phyloP scores from a whole-genome alignment of 2,329 filamentous ascomycete genomes.

The Penicillium hordei region DNA sequence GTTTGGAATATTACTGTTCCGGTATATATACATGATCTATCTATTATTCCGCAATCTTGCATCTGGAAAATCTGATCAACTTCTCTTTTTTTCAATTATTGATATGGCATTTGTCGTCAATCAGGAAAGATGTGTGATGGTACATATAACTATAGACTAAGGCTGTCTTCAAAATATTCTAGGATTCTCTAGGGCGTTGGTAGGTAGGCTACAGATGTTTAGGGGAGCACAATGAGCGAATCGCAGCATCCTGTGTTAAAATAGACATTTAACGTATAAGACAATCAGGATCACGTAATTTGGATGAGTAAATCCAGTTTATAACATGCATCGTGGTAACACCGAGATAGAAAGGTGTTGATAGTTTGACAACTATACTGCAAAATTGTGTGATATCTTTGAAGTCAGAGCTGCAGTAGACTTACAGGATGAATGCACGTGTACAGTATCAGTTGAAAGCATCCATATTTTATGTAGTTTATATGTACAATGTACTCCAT shows the following conservation, averaged over 20 bases:
- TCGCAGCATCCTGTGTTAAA: not conserved
- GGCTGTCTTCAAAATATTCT: not conserved
- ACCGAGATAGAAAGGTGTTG: not conserved
- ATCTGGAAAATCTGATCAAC: too few species aligned
- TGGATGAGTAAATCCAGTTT: too few species aligned
- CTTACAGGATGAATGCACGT: accelerated
- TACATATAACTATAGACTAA: not conserved
- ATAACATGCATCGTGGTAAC: not conserved
- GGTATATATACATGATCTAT: too few species aligned
- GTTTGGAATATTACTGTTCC: not conserved
- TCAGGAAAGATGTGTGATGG: not conserved
- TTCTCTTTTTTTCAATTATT: not conserved
- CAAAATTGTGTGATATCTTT: not conserved
- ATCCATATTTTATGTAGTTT: not conserved
- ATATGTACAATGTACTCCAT: not conserved
- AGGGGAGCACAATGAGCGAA: not conserved
- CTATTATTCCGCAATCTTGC: not conserved
- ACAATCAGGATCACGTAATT: not conserved
- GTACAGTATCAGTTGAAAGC: not conserved
- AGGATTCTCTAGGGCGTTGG: not conserved
- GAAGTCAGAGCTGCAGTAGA: not conserved
- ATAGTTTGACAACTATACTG: not conserved
- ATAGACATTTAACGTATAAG: too few species aligned
- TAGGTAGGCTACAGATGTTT: too few species aligned
- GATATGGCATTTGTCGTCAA: not conserved